Base-by-base conservation (phyloP, 495 filamentous ascomycete genomes). In the Venustampulla echinocandica region DNA sequence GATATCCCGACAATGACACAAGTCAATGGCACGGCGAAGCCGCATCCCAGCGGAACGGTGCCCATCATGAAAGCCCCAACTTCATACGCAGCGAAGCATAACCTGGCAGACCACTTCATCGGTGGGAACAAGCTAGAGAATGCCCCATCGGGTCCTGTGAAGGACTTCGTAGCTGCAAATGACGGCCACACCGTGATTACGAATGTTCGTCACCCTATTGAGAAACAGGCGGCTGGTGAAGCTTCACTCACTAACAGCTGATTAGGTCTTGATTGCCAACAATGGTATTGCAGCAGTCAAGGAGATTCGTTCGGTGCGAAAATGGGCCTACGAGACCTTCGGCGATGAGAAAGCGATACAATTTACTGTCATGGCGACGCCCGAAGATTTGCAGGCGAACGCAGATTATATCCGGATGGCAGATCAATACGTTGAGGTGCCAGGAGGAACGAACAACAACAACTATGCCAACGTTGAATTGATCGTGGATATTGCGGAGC, bases 251-350 rank as follows among this genome's bases (percentile, higher is more conserved):
- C 25, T 43, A 21, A 49, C 23, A 22, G 23, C 28, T 45, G n/a
- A 36, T 10, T 61, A 98, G 92, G 88, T 99, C 19, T 78, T 99
- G 49, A 99, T 99, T 64, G 92, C 92, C 64, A 99, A 99, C 72
- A 99, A 99, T 71, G 92, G 92, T 77, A 99, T 99, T 66, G 92
- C 92, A 13, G 92, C 92, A 50, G 92, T 99, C 58, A 99, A 99
- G 68, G 90, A 97, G 68, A 99, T 99, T 58, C 77, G 92, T 57
- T 95, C 89, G 21, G 89, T 99, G 53, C 81, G 92, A 63, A 99
- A 97, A 89, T 99, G 92, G 92, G 92, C 92, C 44, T 99, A 99
- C 79, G 92, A 99, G 70, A 90, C 85, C 4, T 97, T 99, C 59
- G 90, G 92, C 64, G 89, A 99, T 68, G 92, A 99, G 73, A 79